Percentiles rank a stretch among this genome's conserved stretches.
Conservation (phyloP, 352 stramenopile genomes). For the Blastocystis sp. region DNA sequence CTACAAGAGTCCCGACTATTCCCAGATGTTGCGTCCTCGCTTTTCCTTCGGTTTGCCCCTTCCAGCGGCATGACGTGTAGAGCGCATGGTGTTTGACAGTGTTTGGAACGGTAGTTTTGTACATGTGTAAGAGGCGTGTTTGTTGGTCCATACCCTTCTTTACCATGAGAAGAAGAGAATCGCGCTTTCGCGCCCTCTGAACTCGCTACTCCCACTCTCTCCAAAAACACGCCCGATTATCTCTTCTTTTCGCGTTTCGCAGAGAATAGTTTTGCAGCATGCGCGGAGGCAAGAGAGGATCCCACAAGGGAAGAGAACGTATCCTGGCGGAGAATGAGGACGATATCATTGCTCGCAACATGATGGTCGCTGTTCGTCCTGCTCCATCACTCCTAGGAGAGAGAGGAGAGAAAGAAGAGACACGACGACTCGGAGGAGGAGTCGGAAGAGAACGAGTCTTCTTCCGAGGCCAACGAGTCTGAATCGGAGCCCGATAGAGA, state of each 20-base stretch:
- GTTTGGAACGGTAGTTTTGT: slow-evolving; percentile 16
- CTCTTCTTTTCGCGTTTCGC: not conserved
- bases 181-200: no score
- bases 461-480: slow-evolving; percentile 55
- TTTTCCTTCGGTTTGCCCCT: not conserved
- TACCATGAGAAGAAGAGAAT: no score
- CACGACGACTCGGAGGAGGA: slow-evolving; percentile 7
- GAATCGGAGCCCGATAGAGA: slow-evolving; percentile 5
- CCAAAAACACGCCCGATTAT: not conserved
- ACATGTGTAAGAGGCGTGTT: not conserved
- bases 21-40: not conserved
- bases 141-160: no score
- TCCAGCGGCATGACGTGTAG: not conserved
- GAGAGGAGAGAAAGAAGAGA: slow-evolving; percentile 48
- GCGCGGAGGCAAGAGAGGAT: slow-evolving; percentile 48
- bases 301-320: slow-evolving; percentile 56
- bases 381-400: slow-evolving; percentile 26
- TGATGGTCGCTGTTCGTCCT: slow-evolving; percentile 21
- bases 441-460: not conserved
- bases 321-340: slow-evolving; percentile 66
- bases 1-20: not conserved
- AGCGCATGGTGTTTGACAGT: slow-evolving; percentile 36
- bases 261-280: slow-evolving; percentile 17
- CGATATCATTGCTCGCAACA: slow-evolving; percentile 69
- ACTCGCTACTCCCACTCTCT: no score